Conservation (phyloP, 2,329 filamentous ascomycete genomes). For the Penicillium sp. region DNA sequence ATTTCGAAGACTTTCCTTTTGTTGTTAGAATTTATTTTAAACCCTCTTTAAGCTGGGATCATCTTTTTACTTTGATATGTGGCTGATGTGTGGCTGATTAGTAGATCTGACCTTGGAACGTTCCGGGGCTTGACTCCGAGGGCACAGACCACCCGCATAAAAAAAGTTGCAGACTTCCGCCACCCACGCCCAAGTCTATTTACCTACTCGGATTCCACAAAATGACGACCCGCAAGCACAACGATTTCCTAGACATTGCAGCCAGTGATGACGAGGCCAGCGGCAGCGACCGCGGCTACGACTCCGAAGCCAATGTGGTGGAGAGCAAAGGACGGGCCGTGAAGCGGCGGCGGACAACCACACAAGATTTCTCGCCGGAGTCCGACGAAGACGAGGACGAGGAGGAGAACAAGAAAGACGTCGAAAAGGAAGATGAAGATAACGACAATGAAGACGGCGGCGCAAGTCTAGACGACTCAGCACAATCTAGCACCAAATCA, state of each 20-base stretch:
- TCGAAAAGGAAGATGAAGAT: constrained; percentile 8
- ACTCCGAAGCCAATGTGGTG: constrained; percentile 43
- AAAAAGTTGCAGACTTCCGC: constrained; percentile 7
- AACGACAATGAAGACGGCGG: constrained; percentile 11
- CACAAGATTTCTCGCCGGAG: constrained; percentile 32
- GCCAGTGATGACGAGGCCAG: constrained; percentile 37
- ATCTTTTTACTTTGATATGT: neutral
- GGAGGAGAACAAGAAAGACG: constrained; percentile 12
- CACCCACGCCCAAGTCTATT: neutral
- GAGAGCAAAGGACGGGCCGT: constrained; percentile 38
- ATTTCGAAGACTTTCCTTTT: neutral
- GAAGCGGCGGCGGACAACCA: constrained; percentile 33
- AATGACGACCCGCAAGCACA: constrained; percentile 40
- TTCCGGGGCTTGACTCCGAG: neutral
- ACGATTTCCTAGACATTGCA: constrained; percentile 40
- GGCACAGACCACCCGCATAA: constrained; percentile 17
- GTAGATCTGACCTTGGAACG: neutral
- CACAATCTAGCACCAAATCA: constrained; percentile 7
- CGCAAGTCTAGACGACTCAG: constrained; percentile 13
- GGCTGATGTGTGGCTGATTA: neutral
- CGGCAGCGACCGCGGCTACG: constrained; percentile 39
- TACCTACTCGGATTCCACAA: constrained; percentile 3
- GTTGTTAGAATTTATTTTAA: neutral
- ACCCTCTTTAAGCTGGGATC: neutral
- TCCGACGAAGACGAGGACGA: constrained; percentile 45